These are phyloP conservation scores for Drechslerella stenobrocha DNA, from an alignment of 2,329 filamentous ascomycete species.

Conservation along the genomic window DNA sequence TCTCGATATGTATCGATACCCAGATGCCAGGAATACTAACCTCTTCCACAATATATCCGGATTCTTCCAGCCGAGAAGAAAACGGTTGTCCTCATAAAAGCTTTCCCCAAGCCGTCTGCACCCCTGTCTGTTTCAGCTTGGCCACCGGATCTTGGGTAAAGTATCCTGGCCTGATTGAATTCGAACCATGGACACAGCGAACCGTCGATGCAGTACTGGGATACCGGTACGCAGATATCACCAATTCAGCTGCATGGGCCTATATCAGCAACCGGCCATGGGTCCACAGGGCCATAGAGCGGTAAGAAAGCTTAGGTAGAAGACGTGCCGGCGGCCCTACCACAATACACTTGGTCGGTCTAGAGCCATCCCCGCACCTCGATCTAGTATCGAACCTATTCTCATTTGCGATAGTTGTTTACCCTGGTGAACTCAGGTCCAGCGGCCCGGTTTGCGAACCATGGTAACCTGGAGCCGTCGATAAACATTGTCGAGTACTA, in stretches of 20 bases:
- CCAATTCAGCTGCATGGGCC: too few species aligned
- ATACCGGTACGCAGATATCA: too few species aligned
- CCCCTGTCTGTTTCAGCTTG: conserved; percentile 28
- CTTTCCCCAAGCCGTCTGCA: conserved; percentile 1
- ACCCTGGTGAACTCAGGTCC: conserved; percentile 11
- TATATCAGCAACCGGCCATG: background rate
- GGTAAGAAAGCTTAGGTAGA: conserved; percentile 1
- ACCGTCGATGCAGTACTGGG: too few species aligned
- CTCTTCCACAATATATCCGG: too few species aligned
- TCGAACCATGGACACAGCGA: background rate
- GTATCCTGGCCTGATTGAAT: background rate
- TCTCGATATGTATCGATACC: too few species aligned
- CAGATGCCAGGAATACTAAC: too few species aligned
- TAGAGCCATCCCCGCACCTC: background rate
- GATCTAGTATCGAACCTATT: background rate
- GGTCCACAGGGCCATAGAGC: background rate
- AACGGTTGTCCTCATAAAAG: conserved; percentile 14
- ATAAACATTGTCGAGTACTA: background rate
- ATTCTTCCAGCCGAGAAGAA: background rate
- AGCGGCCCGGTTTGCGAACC: conserved; percentile 16
- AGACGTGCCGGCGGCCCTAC: conserved; percentile 11
- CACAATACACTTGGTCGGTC: conserved; percentile 8
- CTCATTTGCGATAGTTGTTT: conserved; percentile 1
- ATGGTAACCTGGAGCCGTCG: background rate
- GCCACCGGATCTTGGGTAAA: conserved; percentile 30